These are phyloP conservation scores for Aspergillus spinulosporus DNA, from an alignment of 2,329 filamentous ascomycete species.

Conservation along the genomic window DNA sequence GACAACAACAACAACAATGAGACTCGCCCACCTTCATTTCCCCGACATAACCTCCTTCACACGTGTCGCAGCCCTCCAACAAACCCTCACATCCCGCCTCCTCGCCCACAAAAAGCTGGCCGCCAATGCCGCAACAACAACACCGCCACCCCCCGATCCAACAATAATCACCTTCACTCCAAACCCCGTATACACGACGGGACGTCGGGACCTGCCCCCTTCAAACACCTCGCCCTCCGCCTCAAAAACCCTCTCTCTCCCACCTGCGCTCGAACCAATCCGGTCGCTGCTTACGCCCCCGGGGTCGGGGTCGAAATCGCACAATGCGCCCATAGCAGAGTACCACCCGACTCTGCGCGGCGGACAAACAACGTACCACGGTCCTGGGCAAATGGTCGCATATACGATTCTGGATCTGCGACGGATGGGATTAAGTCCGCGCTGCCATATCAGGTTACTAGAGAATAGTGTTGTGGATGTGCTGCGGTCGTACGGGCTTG, in stretches of 20 bases:
- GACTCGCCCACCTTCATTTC: constrained; percentile 63
- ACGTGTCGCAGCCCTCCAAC: constrained; percentile 58
- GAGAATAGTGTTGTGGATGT: constrained; percentile 73
- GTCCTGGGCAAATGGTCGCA: constrained; percentile 87
- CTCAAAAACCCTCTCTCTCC: constrained; percentile 38
- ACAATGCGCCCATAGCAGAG: constrained; percentile 48
- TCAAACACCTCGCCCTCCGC: constrained; percentile 34
- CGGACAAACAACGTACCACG: constrained; percentile 92
- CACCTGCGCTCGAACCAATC: constrained; percentile 39
- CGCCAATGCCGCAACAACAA: constrained; percentile 13
- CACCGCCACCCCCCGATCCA: constrained; percentile 57
- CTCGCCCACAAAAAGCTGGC: constrained; percentile 61
- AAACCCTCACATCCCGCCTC: constrained; percentile 56
- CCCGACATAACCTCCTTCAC: constrained; percentile 56
- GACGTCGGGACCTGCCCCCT: constrained; percentile 68
- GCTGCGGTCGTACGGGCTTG: constrained; percentile 61
- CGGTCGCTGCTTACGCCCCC: constrained; percentile 29
- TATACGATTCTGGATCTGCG: constrained; percentile 87
- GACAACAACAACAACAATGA: constrained; percentile 40
- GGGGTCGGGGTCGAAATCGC: constrained; percentile 17
- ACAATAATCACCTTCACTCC: constrained; percentile 81
- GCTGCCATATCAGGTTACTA: constrained; percentile 74
- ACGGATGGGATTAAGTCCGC: constrained; percentile 65
- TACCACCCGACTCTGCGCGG: constrained; percentile 75
- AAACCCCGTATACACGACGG: constrained; percentile 82